These are phyloP conservation scores for Globisporangium camurandrum DNA, from an alignment of 352 stramenopile species.

Conservation along the genomic window DNA sequence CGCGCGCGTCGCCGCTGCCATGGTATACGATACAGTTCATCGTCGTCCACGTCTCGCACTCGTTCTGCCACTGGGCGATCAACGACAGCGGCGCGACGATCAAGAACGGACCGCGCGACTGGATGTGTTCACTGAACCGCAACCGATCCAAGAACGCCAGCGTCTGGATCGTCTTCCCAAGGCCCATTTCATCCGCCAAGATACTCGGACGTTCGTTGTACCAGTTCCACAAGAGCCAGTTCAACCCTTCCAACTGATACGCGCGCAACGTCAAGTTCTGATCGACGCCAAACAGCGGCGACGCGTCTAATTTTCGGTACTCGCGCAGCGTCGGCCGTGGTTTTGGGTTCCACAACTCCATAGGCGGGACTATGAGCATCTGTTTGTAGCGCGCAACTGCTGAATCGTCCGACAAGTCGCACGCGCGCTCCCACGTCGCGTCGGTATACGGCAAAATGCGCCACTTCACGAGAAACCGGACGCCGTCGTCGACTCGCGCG, in stretches of 20 bases:
- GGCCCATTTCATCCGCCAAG: constrained; percentile 86
- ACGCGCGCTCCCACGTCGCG: constrained; percentile 83
- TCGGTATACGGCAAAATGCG: constrained; percentile 80
- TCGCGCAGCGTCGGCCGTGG: constrained; percentile 69
- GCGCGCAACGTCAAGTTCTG: constrained; percentile 60
- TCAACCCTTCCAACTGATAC: constrained; percentile 85
- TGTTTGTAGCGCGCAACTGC: constrained; percentile 72
- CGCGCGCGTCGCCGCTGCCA: constrained; percentile 88
- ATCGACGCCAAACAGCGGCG: constrained; percentile 66
- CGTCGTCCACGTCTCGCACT: constrained; percentile 97
- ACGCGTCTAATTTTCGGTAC: constrained; percentile 83
- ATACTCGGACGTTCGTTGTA: constrained; percentile 87
- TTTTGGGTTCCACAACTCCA: constrained; percentile 45
- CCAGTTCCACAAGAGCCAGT: constrained; percentile 88
- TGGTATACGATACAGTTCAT: constrained; percentile 99
- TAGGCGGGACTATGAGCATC: constrained; percentile 44
- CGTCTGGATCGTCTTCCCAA: constrained; percentile 92
- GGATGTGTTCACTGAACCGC: constrained; percentile 83
- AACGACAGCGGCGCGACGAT: constrained; percentile 98
- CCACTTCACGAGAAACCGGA: constrained; percentile 86
- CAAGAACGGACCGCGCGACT: constrained; percentile 93
- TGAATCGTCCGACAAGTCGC: constrained; percentile 79
- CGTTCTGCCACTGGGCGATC: constrained; percentile 98
- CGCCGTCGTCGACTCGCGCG: constrained; percentile 75
- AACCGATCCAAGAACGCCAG: constrained; percentile 93